Evolutionary conservation across 768 basidiomycete species (phyloP).

Genomic region (Mycena metata): DNA sequence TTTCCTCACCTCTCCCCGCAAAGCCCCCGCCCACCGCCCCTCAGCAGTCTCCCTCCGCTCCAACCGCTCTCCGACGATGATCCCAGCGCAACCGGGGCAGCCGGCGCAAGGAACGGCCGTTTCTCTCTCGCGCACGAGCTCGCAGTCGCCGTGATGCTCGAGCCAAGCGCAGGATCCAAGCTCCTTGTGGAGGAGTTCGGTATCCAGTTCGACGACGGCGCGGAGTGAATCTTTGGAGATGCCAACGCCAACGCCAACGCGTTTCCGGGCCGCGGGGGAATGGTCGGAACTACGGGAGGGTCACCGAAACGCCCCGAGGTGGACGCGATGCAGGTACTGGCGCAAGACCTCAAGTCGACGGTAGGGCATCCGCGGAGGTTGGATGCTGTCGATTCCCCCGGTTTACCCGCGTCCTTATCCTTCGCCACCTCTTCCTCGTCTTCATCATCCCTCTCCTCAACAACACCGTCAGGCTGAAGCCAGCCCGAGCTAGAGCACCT

Average conservation of each 20-base stretch:
- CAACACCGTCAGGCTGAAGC: neutral
- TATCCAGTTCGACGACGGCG: constrained; percentile 90
- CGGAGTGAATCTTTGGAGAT: constrained; percentile 70
- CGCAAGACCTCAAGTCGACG: constrained; percentile 81
- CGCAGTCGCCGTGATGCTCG: constrained; percentile 89
- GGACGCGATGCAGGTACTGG: constrained; percentile 81
- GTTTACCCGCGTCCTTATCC: constrained; percentile 32
- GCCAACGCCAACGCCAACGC: constrained; percentile 44
- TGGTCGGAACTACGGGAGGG: constrained; percentile 48
- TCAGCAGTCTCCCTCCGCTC: constrained; percentile 66
- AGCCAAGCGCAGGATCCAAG: constrained; percentile 83
- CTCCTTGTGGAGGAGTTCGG: constrained; percentile 90
- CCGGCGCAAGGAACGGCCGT: constrained; percentile 62
- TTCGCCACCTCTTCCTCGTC: constrained; percentile 50
- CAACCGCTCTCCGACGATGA: constrained; percentile 48
- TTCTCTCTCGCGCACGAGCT: constrained; percentile 90
- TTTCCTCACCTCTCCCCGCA: constrained; percentile 38
- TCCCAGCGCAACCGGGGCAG: constrained; percentile 48
- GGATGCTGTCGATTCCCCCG: constrained; percentile 64
- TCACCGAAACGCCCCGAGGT: constrained; percentile 35
- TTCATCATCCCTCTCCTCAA: constrained; percentile 30
- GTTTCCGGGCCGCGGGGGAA: constrained; percentile 34
- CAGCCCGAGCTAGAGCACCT: constrained; percentile 72
- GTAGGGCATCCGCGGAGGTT: constrained; percentile 79
- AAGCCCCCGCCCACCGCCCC: constrained; percentile 50